Evolutionary conservation across 495 filamentous ascomycete species (phyloP), one percentile per base, ranked within the genome.

Genomic region (Penicillium diatomitis): DNA sequence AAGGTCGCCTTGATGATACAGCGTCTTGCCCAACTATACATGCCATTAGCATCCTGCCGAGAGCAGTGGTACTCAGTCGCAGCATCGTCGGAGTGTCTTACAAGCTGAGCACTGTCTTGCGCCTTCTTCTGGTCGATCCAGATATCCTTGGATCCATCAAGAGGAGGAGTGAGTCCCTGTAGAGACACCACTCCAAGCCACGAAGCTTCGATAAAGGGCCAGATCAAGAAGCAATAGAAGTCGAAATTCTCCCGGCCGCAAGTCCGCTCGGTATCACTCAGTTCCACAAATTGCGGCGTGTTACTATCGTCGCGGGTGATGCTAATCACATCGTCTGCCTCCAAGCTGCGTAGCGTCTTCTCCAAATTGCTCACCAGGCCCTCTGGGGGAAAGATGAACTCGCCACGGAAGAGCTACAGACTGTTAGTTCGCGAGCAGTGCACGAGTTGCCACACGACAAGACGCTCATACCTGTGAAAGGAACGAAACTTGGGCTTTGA

Each of bases 201-300:
- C 41, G 74, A 81, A 0, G 88, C 84, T 61, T 98, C 92, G 48
- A 96, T 89, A 57, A 97, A 97, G 0, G 92, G 92, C 92, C 92
- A 97, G 52, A 97, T 88, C 20, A 97, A 67, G 74, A 96, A 97
- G 66, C 90, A 96, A 67, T 98, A 96, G 65, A 97, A 98, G 58
- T 97, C 92, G 61, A 84, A 97, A 58, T 96, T 96, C 61, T 97
- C 91, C 27, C 91, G 72, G 3, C 91, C 92, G 34, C 76, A 80
- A 3, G 73, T 69, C 20, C 90, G 76, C 64, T 98, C 91, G 2
- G 74, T 61, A 10, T 85, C 80, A 6, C 83, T 81, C n/a, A 97
- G 72, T 10, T 86, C 87, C 8, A 95, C 69, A 38, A 72, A 83
- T 2, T 69, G 65, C 8, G 90, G 81, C 0, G 68, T 68, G 0